phyloP scores from a whole-genome alignment of 352 stramenopile genomes.

The Globisporangium parvum region DNA sequence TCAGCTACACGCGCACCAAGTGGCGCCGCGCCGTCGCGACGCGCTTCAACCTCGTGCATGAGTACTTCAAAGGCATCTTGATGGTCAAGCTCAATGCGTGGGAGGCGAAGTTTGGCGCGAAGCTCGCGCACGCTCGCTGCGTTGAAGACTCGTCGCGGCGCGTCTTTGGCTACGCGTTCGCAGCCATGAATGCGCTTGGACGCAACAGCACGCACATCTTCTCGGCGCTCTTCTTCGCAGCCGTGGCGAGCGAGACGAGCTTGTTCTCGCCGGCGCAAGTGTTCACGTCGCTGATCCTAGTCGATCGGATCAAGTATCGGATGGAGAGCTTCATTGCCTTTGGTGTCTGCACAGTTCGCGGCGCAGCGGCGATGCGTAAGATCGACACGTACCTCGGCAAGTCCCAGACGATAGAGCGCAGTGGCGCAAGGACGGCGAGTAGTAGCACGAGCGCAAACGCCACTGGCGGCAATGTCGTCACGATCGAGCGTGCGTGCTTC shows the following conservation, averaged over 20 bases:
- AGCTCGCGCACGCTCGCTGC: constrained; percentile 43
- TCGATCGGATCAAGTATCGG: constrained; percentile 27
- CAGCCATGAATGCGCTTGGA: neutral
- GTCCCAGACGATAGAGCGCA: neutral
- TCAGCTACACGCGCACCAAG: constrained; percentile 15
- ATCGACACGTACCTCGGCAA: constrained; percentile 3
- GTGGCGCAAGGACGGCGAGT: neutral
- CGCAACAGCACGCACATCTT: constrained; percentile 19
- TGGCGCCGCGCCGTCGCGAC: constrained; percentile 14
- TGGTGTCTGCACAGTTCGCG: neutral
- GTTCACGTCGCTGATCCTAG: constrained; percentile 28
- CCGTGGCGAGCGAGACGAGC: constrained; percentile 22
- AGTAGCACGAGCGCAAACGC: neutral
- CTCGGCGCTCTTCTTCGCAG: constrained; percentile 32
- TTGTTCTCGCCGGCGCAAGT: constrained; percentile 25
- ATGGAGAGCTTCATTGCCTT: constrained; percentile 14
- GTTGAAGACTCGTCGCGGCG: constrained; percentile 27
- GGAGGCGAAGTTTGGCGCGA: constrained; percentile 60
- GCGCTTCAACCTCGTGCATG: constrained; percentile 35
- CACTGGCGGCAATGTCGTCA: neutral
- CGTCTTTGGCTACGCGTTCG: constrained; percentile 8
- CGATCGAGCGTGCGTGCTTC: constrained; percentile 4
- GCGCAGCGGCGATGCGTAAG: neutral
- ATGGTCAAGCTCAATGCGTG: constrained; percentile 88
- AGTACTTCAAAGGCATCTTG: constrained; percentile 45